Base-by-base conservation (phyloP, 805 yeast genomes). In the Kluyveromyces dobzhanskii region DNA sequence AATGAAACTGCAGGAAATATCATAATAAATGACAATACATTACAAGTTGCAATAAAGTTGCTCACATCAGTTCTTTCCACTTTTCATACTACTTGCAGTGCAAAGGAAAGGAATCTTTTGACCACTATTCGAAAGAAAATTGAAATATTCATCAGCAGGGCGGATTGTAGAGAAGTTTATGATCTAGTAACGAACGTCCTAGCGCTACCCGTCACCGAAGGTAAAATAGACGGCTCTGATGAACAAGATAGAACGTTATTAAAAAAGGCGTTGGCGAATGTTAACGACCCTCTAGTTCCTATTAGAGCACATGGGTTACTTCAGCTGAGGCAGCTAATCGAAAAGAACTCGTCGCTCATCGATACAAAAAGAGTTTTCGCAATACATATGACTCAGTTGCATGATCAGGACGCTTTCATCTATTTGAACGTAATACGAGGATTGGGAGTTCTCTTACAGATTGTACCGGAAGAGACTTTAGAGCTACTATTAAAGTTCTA, bases 351-450 rank as follows among this genome's bases (percentile, higher is more conserved):
- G n/a, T 55, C 65, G 1, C 76, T 74, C 0, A 54, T 85, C 11
- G 52, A 71, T 0, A 35, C 73, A 8, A 74, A 71, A 3, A 71
- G 73, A 38, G 90, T 74, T 0, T 58, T 85, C 21, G 67, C 73
- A 13, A 58, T 85, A 11, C 85, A 83, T 53, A 51, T 83, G 13
- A 61, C 68, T 2, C 85, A 81, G 47, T 59, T 92, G 31, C 70
- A 71, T 34, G 94, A 86, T 48, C 69, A 76, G 0, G 98, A 90
- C 43, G 95, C 98, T 0, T 90, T 78, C 56, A 75, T 92, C 12
- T 92, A 85, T 54, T 57, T 92, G 39, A 90, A 85, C 52, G 82
- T 81, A 1, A 84, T 92, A 44, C 85, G 83, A 51, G 88, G 92
- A 0, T 59, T 92, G 18, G 80, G 77, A 32, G 66, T 72, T 12